Conservation (phyloP, 2,329 filamentous ascomycete species). For the Byssothecium circinans region DNA sequence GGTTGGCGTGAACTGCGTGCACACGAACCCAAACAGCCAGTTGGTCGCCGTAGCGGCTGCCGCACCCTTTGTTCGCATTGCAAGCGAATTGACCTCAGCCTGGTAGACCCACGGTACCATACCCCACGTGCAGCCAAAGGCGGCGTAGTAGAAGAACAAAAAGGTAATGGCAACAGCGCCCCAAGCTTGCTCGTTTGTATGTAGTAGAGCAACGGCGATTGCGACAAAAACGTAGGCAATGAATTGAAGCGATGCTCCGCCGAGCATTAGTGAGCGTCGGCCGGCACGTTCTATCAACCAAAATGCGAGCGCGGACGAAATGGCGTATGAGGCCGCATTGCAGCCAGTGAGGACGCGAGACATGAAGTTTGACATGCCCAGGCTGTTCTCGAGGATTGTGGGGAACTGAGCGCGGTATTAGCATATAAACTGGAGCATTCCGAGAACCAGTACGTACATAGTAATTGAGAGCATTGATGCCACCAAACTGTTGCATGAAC, state of each 20-base stretch:
- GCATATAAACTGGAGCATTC: background rate
- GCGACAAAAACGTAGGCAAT: slow-evolving; percentile 24
- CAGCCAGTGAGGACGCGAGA: slow-evolving; percentile 18
- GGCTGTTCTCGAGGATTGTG: slow-evolving; percentile 13
- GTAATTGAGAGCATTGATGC: slow-evolving; percentile 15
- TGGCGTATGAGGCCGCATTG: slow-evolving; percentile 23
- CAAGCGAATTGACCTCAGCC: slow-evolving; percentile 47
- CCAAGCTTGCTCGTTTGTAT: slow-evolving; percentile 4
- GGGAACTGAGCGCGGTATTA: slow-evolving; percentile 4
- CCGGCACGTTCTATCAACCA: slow-evolving; percentile 28
- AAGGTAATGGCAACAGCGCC: slow-evolving; percentile 15
- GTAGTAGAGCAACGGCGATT: slow-evolving; percentile 17
- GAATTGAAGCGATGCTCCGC: slow-evolving; percentile 18
- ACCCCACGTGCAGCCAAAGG: slow-evolving; percentile 11
- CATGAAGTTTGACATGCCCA: slow-evolving; percentile 15
- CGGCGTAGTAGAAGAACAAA: slow-evolving; percentile 17
- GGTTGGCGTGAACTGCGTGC: slow-evolving; percentile 50
- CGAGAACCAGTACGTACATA: slow-evolving; percentile 1
- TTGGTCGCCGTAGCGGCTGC: slow-evolving; percentile 51
- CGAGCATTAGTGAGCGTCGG: slow-evolving; percentile 22
- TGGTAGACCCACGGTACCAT: slow-evolving; percentile 48
- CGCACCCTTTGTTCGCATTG: slow-evolving; percentile 48
- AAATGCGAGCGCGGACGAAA: slow-evolving; percentile 21
- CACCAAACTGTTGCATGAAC: slow-evolving; percentile 18
- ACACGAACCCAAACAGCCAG: slow-evolving; percentile 49